These are phyloP conservation scores for Anastatica hierochuntica DNA, from an alignment of 345 rosid species.

Conservation along the genomic window DNA sequence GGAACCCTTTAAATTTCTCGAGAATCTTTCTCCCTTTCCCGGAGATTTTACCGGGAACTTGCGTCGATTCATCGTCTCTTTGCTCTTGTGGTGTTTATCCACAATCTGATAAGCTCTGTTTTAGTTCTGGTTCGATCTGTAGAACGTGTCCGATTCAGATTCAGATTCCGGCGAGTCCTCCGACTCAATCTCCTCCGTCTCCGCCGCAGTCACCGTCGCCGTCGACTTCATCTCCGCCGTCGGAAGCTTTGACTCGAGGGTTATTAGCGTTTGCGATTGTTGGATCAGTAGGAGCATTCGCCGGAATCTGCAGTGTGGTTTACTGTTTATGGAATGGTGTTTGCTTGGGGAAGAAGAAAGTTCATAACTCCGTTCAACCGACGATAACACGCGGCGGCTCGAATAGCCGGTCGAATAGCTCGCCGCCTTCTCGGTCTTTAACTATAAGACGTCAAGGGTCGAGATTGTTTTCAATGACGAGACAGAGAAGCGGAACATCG, in stretches of 20 bases:
- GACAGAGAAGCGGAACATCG: constrained; percentile 90
- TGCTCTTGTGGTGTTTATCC: constrained; percentile 40
- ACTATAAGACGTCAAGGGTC: constrained; percentile 76
- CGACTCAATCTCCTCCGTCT: too few relatives aligned
- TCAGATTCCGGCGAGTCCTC: neutral
- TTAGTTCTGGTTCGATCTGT: constrained; percentile 48
- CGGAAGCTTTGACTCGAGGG: constrained; percentile 38
- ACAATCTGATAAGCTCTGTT: constrained; percentile 40
- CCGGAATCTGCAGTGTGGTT: constrained; percentile 50
- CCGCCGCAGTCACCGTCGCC: constrained; percentile 7
- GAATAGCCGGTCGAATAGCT: constrained; percentile 38
- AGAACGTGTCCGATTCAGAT: constrained; percentile 27
- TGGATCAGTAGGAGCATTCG: constrained; percentile 58
- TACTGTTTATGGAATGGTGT: constrained; percentile 71
- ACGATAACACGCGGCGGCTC: constrained; percentile 65
- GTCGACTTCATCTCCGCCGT: constrained; percentile 14
- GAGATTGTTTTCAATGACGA: constrained; percentile 46
- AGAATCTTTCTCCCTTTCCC: constrained; percentile 31
- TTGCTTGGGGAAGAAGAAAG: constrained; percentile 73
- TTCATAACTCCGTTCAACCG: constrained; percentile 92
- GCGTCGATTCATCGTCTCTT: constrained; percentile 39
- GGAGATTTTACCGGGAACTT: constrained; percentile 62
- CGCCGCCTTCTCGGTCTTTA: constrained; percentile 51
- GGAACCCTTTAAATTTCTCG: constrained; percentile 37
- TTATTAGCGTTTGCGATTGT: constrained; percentile 60